Base-by-base conservation (phyloP, 2,329 filamentous ascomycete genomes). In the Thermoascus crustaceus region DNA sequence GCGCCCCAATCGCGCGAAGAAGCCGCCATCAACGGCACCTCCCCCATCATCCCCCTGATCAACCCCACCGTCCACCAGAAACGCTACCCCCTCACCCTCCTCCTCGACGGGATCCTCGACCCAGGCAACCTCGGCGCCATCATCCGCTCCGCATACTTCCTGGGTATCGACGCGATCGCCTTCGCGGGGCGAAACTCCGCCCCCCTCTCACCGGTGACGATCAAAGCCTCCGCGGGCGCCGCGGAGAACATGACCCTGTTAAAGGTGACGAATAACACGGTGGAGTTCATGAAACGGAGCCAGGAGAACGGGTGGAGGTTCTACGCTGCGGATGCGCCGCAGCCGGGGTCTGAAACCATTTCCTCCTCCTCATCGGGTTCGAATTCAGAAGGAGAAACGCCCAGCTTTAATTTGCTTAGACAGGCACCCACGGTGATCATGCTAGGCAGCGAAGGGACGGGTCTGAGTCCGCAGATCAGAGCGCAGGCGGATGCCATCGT, bases 121-220 rank as follows among this genome's bases (percentile, higher is more conserved):
- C 83, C 87, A 0, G 87, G 85, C 17, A 98, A 98, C 54, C 67
- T 96, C 1, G 91, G 91, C 26, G 86, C 80, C 14, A 89, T 96
- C 40, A 71, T 96, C 27, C 82, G 91, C 22, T 85, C 85, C 4
- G 86, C 87, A 2, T 82, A 85, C 52, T 96, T 91, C 58, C 75
- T 96, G n/a, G 89, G 89, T 14, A 81, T 85, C 4, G 84, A 88
- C 37, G 88, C 85, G 4, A 75, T 98, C 13, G 78, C 78, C 2
- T 78, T 94, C 36, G 84, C 85, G 2, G 78, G 73, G 19, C 75
- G 77, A 40, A 81, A 78, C 49, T 85, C 82, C 10, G 83, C 88
- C 0, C 73, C 78, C 0, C 67, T 95, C 41, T 83, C 80, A 5
- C 73, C 86, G 0, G 75, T 88, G 6, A 80, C 85, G 0, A 72